Conservation (phyloP, 257 asterid genomes). For the Apocynum venetum region DNA sequence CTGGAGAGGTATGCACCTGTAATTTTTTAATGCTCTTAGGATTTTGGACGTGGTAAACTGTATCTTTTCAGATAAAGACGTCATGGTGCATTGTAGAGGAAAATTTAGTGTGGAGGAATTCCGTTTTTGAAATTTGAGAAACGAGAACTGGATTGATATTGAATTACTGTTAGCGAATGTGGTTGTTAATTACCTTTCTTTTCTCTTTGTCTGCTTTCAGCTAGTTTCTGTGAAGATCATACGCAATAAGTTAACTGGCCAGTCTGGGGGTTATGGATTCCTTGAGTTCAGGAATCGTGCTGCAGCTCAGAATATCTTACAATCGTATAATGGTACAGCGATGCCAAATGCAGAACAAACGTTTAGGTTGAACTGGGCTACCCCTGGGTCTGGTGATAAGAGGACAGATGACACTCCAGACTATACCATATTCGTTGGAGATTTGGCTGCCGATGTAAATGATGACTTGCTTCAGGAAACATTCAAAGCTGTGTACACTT, state of each 20-base stretch:
- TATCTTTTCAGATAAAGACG: background rate
- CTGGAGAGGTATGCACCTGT: conserved; percentile 56
- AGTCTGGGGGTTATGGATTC: conserved; percentile 87
- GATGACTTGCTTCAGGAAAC: conserved; percentile 69
- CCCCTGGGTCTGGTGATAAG: conserved; percentile 74
- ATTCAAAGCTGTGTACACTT: conserved; percentile 51
- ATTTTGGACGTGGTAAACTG: background rate
- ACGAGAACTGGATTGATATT: background rate
- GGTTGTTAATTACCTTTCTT: background rate
- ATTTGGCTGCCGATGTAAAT: conserved; percentile 82
- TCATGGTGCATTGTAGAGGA: background rate
- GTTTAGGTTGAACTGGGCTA: conserved; percentile 80
- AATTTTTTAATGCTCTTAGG: background rate
- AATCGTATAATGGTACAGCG: conserved; percentile 53
- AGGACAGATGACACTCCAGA: conserved; percentile 73
- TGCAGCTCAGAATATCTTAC: conserved; percentile 61
- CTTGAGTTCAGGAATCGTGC: conserved; percentile 67
- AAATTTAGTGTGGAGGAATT: background rate
- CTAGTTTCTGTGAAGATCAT: conserved; percentile 63
- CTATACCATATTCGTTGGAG: conserved; percentile 78
- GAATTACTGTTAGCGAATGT: background rate
- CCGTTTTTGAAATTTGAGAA: background rate
- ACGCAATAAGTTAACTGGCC: conserved; percentile 64
- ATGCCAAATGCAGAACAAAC: conserved; percentile 68
- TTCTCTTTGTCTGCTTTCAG: conserved; percentile 32